phyloP scores from a whole-genome alignment of 768 basidiomycete genomes.

The Rhizopogon salebrosus region DNA sequence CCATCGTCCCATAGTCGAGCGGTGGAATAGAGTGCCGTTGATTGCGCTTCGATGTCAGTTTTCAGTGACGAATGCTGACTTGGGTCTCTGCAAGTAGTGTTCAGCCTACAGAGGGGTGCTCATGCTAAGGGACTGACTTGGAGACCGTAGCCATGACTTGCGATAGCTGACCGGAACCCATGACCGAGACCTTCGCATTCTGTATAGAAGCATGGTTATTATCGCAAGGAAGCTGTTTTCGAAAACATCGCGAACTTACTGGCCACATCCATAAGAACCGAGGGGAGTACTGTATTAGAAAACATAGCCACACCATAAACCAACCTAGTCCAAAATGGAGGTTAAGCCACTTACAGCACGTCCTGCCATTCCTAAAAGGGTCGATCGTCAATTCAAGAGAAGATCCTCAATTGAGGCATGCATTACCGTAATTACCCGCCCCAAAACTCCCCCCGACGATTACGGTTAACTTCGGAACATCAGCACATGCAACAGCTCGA shows the following conservation, averaged over 20 bases:
- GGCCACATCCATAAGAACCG: slow-evolving; percentile 99
- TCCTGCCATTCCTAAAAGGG: slow-evolving; percentile 76
- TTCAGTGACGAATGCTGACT: slow-evolving; percentile 69
- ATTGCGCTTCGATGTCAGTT: slow-evolving; percentile 83
- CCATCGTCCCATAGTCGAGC: slow-evolving; percentile 95
- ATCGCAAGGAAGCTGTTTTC: not conserved
- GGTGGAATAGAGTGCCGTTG: slow-evolving; percentile 81
- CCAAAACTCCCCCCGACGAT: slow-evolving; percentile 92
- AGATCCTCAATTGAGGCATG: not conserved
- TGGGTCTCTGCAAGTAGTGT: slow-evolving; percentile 54
- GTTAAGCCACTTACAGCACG: slow-evolving; percentile 61
- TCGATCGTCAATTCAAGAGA: slow-evolving; percentile 8
- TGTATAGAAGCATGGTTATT: slow-evolving; percentile 19
- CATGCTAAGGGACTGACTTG: slow-evolving; percentile 41
- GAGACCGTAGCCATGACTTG: slow-evolving; percentile 91
- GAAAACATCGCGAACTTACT: slow-evolving; percentile 37
- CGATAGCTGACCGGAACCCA: slow-evolving; percentile 91
- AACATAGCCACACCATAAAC: slow-evolving; percentile 1
- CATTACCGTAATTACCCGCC: slow-evolving; percentile 86
- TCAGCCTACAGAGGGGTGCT: not conserved
- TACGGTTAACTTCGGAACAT: slow-evolving; percentile 92
- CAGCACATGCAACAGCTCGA: slow-evolving; percentile 87
- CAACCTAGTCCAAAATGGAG: not conserved
- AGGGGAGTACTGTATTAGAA: slow-evolving; percentile 68
- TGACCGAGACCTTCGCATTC: slow-evolving; percentile 92